Base-by-base conservation (phyloP, 2,329 filamentous ascomycete species). In the Cadophora sp. region DNA sequence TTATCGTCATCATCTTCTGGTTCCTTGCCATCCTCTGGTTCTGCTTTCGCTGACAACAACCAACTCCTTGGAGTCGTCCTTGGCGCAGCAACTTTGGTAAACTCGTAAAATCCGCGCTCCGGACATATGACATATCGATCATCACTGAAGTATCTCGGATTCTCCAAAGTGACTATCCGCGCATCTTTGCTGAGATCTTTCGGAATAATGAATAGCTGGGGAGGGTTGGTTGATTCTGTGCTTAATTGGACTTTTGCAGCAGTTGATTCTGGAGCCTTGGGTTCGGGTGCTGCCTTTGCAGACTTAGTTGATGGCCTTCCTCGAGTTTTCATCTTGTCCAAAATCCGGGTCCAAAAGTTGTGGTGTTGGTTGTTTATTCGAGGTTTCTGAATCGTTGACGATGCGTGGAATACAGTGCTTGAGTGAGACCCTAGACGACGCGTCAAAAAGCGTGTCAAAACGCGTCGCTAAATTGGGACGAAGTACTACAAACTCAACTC, bases 81-180 rank as follows among this genome's bases (percentile, higher is more conserved):
- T 11, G 86, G 84, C 0, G 83, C 81, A 1, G 83, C 77, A 68
- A 90, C 81, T 72, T 80, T 84, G 43, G 83, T 90, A 75, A 91
- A 89, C 73, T 91, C 89, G 80, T 87, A 89, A 68, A 91, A 83
- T 65, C 88, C 89, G 1, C 82, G 83, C 60, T 86, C 78, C 2
- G 87, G 87, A 71, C 89, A 90, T 39, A 87, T 81, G 16, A 91
- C 81, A 75, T 89, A 91, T 72, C 88, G 83, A 7, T 84, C 82
- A 3, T 86, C 83, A 39, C 81, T 83, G 20, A 78, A 77, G 71
- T 83, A 83, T 73, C 87, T 83, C 4, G 89, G 88, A 71, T 91
- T 84, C 22, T 85, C 83, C 45, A 91, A 81, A 1, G 84, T 85
- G 61, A 89, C 80, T 63, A 91, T 85, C 63, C 84, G 84, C 24